phyloP scores from a whole-genome alignment of 106 monocot genomes.

The Apostasia shenzhenica region DNA sequence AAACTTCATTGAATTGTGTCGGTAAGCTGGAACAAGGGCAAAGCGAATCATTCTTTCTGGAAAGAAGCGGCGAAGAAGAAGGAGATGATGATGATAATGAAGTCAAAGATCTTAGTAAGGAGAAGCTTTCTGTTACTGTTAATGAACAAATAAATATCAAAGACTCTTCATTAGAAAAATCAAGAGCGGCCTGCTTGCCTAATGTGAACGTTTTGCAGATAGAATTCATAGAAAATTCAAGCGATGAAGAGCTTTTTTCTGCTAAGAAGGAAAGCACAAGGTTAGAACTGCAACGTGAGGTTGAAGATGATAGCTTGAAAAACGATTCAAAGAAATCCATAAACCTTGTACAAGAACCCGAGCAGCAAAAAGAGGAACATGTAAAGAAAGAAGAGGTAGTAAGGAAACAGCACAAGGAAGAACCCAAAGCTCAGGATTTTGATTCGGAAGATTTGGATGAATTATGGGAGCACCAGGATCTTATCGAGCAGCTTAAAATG shows the following conservation, averaged over 20 bases:
- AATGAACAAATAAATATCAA: neutral
- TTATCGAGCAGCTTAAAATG: conserved; percentile 79
- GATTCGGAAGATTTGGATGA: conserved; percentile 11
- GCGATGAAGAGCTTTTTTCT: conserved; percentile 8
- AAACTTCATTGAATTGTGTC: neutral
- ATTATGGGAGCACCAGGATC: conserved; percentile 79
- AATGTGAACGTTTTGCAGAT: neutral
- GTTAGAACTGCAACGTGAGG: neutral
- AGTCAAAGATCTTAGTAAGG: no score
- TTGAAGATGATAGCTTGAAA: neutral
- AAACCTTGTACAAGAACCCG: neutral
- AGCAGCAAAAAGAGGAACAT: neutral
- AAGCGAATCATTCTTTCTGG: neutral
- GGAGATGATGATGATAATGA: neutral
- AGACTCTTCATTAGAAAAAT: neutral
- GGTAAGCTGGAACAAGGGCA: neutral
- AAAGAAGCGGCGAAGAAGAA: neutral
- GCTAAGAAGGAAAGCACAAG: neutral
- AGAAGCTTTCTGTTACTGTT: neutral
- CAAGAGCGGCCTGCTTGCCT: neutral
- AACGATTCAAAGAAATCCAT: neutral
- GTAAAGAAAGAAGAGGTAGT: neutral
- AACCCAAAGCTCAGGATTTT: neutral
- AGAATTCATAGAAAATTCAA: conserved; percentile 7
- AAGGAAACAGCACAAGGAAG: neutral